Evolutionary conservation across 441 rosid genomes (phyloP), one percentile per base, ranked within the genome.

Genomic region (Erysimum pusillum): DNA sequence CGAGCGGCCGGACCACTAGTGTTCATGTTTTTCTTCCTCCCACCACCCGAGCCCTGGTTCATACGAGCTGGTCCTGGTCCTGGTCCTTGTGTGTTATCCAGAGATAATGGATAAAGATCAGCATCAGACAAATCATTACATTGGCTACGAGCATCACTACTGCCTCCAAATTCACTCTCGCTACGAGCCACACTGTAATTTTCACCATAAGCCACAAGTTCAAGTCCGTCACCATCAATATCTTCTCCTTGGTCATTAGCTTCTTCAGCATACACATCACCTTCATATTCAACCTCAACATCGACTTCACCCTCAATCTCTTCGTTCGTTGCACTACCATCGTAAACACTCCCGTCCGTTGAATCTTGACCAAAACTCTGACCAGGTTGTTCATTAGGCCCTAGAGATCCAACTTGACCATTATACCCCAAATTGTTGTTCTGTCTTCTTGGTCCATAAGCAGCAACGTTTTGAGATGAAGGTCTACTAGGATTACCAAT

Each of bases 91-190:
- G 38, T 14, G 22, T 63, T 63, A 25, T 44, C 53, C 14, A 9
- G 7, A 41, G 51, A 18, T 2, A 11, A 13, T 44, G 81, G 78
- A 38, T 79, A 69, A 1, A 73, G 74, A 67, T 79, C 77, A 66
- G n/a, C 45, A 34, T 62, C 78, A 36, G 75, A 12, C 14, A 44
- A 17, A 25, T 78, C 81, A 67, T 52, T 67, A 73, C 56, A 36
- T 64, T 69, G 74, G 64, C 77, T 78, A 13, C 77, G 81, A 78
- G 74, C 54, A 68, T 73, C 71, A 67, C 75, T 78, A 9, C 82
- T 74, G 10, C 75, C 75, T 62, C 82, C 78, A 46, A 73, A 78
- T 5, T 67, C 69, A 73, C 74, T 78, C 52, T 67, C 81, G n/a
- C 77, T 78, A 66, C 63, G 8, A 25, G 77, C 41, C 15, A 28